Evolutionary conservation across 352 stramenopile species (phyloP).

Genomic region (Phytopythium helicoides): DNA sequence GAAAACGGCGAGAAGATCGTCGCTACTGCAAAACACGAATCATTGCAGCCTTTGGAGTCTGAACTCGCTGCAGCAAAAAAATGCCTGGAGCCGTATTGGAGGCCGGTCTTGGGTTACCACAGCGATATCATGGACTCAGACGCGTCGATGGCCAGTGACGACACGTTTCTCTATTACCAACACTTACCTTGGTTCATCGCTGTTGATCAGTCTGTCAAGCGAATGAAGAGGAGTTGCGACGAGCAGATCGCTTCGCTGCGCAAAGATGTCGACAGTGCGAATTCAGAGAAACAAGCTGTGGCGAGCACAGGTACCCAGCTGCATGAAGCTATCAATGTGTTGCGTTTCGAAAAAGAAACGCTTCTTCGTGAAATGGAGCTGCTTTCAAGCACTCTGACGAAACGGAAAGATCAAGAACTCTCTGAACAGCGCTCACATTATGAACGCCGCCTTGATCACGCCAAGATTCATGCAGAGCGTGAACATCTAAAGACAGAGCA

Average conservation of each 20-base stretch:
- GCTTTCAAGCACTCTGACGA: constrained; percentile 43
- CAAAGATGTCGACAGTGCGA: constrained; percentile 20
- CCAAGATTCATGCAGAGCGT: constrained; percentile 44
- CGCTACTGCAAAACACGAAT: constrained; percentile 24
- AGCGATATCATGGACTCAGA: constrained; percentile 2
- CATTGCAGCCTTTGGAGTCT: constrained; percentile 22
- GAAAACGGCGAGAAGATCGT: constrained; percentile 5
- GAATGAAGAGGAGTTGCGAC: constrained; percentile 26
- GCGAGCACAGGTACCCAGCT: constrained; percentile 29
- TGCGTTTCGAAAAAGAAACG: constrained; percentile 74
- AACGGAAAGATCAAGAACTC: constrained; percentile 53
- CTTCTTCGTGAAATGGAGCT: constrained; percentile 56
- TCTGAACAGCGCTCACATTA: constrained; percentile 45
- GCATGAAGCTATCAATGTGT: constrained; percentile 47
- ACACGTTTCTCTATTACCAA: constrained; percentile 20
- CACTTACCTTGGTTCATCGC: constrained; percentile 64
- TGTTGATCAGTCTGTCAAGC: constrained; percentile 30
- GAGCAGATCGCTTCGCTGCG: constrained; percentile 16
- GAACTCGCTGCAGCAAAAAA: constrained; percentile 55
- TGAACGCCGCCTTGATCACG: constrained; percentile 51
- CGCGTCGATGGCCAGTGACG: constrained; percentile 7
- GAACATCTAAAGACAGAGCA: constrained; percentile 51
- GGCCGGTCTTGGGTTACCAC: not conserved
- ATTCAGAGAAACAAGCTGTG: constrained; percentile 23
- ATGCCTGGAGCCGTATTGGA: constrained; percentile 13